Evolutionary conservation across 192 early-diverging fungal species (phyloP).

Genomic region (Coemansia umbellata): DNA sequence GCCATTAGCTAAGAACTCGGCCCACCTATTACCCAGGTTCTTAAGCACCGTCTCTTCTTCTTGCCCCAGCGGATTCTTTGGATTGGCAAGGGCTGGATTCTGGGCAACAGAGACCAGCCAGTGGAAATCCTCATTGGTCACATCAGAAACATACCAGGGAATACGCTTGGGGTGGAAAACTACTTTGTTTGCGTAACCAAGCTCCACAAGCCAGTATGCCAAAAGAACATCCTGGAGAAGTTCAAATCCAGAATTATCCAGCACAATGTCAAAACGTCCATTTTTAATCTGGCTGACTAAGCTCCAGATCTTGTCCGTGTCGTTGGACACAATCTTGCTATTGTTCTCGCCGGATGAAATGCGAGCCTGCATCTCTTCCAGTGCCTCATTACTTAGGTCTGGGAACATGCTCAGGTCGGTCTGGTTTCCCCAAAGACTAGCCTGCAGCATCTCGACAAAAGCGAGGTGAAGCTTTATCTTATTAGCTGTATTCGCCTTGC

Average conservation of each 20-base stretch:
- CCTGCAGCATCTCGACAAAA: constrained; percentile 68
- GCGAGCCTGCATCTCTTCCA: constrained; percentile 65
- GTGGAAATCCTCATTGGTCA: constrained; percentile 76
- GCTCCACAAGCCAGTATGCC: constrained; percentile 76
- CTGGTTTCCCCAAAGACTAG: constrained; percentile 89
- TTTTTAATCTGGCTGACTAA: constrained; percentile 52
- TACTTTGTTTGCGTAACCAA: constrained; percentile 60
- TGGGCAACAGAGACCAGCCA: constrained; percentile 50
- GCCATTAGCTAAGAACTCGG: constrained; percentile 57
- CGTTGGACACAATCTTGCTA: constrained; percentile 66
- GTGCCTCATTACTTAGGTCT: constrained; percentile 61
- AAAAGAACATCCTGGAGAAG: constrained; percentile 83
- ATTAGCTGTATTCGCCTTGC: constrained; percentile 7
- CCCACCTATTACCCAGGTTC: constrained; percentile 61
- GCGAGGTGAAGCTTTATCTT: constrained; percentile 37
- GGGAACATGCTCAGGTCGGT: constrained; percentile 78
- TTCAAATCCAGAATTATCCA: constrained; percentile 95
- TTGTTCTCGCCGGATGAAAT: constrained; percentile 45
- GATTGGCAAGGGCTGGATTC: constrained; percentile 10
- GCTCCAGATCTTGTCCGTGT: constrained; percentile 63
- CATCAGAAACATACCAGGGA: constrained; percentile 98
- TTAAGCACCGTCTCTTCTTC: constrained; percentile 47
- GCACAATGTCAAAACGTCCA: constrained; percentile 74
- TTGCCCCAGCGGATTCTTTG: background rate
- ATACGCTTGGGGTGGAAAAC: constrained; percentile 83